Conservation (phyloP, 2,329 filamentous ascomycete species). For the Myriosclerotinia duriaeana region DNA sequence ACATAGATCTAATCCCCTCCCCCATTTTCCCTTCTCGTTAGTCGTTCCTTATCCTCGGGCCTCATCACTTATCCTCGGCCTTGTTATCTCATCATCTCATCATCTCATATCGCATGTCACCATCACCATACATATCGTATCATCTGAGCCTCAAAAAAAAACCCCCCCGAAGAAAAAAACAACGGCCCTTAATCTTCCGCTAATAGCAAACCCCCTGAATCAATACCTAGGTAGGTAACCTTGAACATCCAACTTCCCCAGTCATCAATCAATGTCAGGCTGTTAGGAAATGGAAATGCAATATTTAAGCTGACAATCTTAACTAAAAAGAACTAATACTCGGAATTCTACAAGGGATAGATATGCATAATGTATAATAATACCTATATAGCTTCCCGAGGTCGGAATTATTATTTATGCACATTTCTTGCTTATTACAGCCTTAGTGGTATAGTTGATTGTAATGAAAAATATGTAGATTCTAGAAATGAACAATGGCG, state of each 20-base stretch:
- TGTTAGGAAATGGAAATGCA: not conserved
- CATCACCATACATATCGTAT: not conserved
- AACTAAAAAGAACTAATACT: not conserved
- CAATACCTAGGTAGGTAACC: not conserved
- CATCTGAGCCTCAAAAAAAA: not conserved
- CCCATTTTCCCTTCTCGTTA: not conserved
- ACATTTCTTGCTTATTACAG: constrained; percentile 4
- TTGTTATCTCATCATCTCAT: not conserved
- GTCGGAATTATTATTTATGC: not conserved
- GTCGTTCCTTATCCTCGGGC: too few relatives aligned
- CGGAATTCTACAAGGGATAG: not conserved
- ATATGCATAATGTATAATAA: not conserved
- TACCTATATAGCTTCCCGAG: too few relatives aligned
- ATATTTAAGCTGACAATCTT: not conserved
- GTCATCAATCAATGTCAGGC: not conserved
- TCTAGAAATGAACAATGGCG: too few relatives aligned
- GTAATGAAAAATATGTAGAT: too few relatives aligned
- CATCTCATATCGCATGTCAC: not conserved
- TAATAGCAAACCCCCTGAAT: not conserved
- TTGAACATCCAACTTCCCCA: not conserved
- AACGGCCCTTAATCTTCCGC: not conserved
- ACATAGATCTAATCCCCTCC: constrained; percentile 2
- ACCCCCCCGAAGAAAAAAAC: not conserved
- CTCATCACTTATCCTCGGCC: too few relatives aligned
- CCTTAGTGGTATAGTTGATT: too few relatives aligned